Evolutionary conservation across 257 asterid genomes (phyloP).

Genomic region (Solanum stenotomum): DNA sequence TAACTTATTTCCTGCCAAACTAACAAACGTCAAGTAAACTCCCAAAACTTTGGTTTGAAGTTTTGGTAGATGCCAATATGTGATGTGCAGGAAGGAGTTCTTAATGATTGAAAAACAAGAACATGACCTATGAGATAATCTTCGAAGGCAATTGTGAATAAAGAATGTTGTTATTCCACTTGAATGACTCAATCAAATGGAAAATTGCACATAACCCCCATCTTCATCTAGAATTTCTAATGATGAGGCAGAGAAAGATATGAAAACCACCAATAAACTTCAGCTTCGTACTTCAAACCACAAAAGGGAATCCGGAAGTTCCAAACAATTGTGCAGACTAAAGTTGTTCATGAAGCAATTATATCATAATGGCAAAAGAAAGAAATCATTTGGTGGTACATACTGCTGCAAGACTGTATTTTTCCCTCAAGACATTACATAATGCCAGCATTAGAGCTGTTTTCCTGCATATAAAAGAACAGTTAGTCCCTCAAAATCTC

Average conservation of each 20-base stretch:
- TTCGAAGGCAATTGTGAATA: neutral
- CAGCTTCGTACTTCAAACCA: neutral
- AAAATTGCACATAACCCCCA: neutral
- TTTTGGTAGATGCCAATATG: neutral
- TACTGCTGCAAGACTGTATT: conserved; percentile 94
- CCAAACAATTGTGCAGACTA: neutral
- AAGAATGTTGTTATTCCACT: neutral
- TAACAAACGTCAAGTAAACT: neutral
- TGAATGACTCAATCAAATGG: neutral
- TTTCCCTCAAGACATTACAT: conserved; percentile 67
- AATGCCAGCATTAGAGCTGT: conserved; percentile 88
- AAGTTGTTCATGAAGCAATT: neutral
- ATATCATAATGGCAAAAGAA: neutral
- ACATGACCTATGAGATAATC: neutral
- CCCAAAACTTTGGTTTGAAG: neutral
- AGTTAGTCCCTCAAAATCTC: neutral
- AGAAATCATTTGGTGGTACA: conserved; percentile 13
- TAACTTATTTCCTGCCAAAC: neutral
- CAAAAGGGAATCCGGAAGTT: neutral
- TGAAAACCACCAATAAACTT: neutral
- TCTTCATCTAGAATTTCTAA: neutral
- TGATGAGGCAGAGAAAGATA: neutral
- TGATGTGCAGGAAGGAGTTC: neutral
- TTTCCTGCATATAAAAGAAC: conserved; percentile 42
- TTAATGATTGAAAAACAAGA: neutral